Evolutionary conservation across 345 rosid species (phyloP).

Genomic region (Gossypium sturtianum): DNA sequence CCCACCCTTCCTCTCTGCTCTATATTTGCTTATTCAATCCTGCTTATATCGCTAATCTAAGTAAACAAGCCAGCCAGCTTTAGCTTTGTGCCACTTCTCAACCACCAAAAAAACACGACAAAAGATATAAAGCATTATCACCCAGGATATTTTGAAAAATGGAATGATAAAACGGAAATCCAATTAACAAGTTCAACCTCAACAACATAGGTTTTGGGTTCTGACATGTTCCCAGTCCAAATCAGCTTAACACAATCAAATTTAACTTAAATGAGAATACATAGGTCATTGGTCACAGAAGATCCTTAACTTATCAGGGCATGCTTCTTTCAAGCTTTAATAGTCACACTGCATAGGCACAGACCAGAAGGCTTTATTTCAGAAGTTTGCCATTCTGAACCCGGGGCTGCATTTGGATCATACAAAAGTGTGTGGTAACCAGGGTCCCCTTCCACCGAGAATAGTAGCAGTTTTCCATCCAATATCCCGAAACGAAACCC

Average conservation of each 20-base stretch:
- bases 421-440: conserved; percentile 55
- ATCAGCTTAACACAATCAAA: background rate
- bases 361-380: conserved; percentile 62
- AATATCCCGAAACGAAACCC: conserved; percentile 74
- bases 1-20: no score
- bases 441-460: conserved; percentile 47
- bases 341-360: conserved; percentile 67
- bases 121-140: background rate
- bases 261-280: background rate
- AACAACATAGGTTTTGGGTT: background rate
- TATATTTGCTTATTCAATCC: no score
- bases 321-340: conserved; percentile 45
- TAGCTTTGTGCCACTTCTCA: no score
- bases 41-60: no score
- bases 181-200: background rate
- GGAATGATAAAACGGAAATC: background rate
- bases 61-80: no score
- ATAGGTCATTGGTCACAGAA: background rate
- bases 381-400: conserved; percentile 67
- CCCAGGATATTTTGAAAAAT: background rate
- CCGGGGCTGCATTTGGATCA: conserved; percentile 67
- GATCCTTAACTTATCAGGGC: background rate
- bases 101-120: no score
- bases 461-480: conserved; percentile 66
- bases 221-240: background rate